Evolutionary conservation across 257 asterid species (phyloP), one percentile per base, ranked within the genome.

Genomic region (Penstemon newberryi): DNA sequence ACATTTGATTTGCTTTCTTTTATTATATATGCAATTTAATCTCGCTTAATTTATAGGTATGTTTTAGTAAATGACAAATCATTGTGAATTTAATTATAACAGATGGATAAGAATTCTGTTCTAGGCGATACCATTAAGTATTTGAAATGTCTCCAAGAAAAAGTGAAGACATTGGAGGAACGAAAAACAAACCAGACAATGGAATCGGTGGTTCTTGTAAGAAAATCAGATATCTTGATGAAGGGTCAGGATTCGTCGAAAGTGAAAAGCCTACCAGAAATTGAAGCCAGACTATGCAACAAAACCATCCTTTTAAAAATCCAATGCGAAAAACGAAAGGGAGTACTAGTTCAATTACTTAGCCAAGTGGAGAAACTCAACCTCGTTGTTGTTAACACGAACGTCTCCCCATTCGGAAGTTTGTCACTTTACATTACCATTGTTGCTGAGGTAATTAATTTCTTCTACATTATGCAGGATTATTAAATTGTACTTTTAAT

Each of bases 101-200:
- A 73, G 79, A 70, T 78, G 73, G 76, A 78, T 59, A 64, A 69
- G 38, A 50, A 7, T 63, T 67, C 72, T 50, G 70, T 70, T 7
- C 51, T 73, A 2, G 67, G 79, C n/a, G 76, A 73, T 53, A 69
- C 76, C 1, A 69, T 78, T 25, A 63, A 78, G 67, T 78, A 78
- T 43, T 36, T 78, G 39, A 69, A 78, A 54, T 45, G 64, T 10
- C 82, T 78, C 39, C 76, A 65, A 11, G 67, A 46, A 4, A 56
- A 68, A 58, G 76, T 73, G 67, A 56, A 40, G 7, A 45, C 25
- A 4, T 41, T 78, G 49, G 82, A 78, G 47, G 82, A 64, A 63
- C 70, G 64, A 45, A 54, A 60, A 0, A 56, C 66, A 12, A 50
- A 55, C 12, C 70, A 60, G 15, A 50, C 47, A 33, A 0, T 13